These are phyloP conservation scores for Aspergillus udagawae DNA, from an alignment of 2,329 filamentous ascomycete species.

Conservation along the genomic window DNA sequence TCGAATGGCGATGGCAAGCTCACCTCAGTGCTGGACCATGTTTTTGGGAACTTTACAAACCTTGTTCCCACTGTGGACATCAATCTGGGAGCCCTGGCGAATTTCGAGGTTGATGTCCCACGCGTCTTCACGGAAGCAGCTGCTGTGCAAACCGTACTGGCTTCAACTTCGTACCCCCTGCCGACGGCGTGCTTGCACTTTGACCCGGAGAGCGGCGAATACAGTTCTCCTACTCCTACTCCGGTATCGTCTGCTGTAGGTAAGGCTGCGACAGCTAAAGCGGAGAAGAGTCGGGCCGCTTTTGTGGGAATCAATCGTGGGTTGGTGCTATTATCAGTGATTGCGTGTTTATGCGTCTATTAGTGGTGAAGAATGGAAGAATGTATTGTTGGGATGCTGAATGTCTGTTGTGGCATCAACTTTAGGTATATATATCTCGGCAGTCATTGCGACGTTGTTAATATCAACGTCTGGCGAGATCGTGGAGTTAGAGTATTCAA, in stretches of 20 bases:
- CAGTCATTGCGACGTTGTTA: neutral
- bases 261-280: neutral
- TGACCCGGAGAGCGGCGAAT: constrained; percentile 7
- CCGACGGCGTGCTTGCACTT: constrained; percentile 17
- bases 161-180: constrained; percentile 12
- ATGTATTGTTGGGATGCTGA: neutral
- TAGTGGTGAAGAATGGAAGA: neutral
- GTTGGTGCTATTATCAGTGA: neutral
- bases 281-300: neutral
- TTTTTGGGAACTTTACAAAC: constrained; percentile 14
- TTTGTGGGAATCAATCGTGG: neutral
- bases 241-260: neutral
- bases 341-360: neutral
- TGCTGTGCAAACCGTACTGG: constrained; percentile 1
- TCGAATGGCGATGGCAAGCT: neutral
- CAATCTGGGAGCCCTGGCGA: constrained; percentile 13
- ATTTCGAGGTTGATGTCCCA: constrained; percentile 13
- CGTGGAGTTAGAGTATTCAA: neutral
- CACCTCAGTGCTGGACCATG: neutral
- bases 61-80: constrained; percentile 17
- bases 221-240: neutral
- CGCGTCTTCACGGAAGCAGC: neutral
- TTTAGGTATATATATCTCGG: neutral
- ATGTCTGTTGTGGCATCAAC: neutral
- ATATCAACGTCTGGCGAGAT: neutral